A percentile compares a stretch with the other conserved stretches of the same genome.
phyloP scores from a whole-genome alignment of 495 filamentous ascomycete genomes.

The Penicillium canariense region DNA sequence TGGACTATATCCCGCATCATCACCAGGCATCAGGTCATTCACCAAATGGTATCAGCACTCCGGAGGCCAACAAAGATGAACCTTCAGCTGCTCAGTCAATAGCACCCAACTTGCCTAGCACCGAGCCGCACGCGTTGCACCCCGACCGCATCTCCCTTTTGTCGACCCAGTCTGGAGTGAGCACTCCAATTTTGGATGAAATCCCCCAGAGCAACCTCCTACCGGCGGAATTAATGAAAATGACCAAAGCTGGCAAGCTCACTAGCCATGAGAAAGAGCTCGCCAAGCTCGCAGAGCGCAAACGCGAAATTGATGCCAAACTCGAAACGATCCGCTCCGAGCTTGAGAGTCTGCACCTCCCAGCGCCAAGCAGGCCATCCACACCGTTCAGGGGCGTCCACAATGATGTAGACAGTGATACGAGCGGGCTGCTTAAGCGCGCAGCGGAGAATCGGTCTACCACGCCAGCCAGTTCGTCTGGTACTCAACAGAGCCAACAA shows the following conservation, averaged over 20 bases:
- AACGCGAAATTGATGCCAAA: slow-evolving; percentile 67
- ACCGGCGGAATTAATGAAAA: slow-evolving; percentile 26
- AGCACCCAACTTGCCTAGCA: background rate
- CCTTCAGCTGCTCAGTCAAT: background rate
- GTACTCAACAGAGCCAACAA: slow-evolving; percentile 55
- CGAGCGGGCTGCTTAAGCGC: slow-evolving; percentile 25
- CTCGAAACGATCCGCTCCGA: slow-evolving; percentile 49
- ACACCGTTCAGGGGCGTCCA: slow-evolving; percentile 18
- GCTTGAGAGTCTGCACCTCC: slow-evolving; percentile 39
- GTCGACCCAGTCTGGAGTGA: slow-evolving; percentile 20
- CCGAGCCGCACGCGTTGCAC: background rate
- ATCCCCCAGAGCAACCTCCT: slow-evolving; percentile 24
- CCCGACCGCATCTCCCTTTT: slow-evolving; percentile 19
- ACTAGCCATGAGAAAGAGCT: slow-evolving; percentile 69
- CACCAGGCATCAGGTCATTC: slow-evolving; percentile 15
- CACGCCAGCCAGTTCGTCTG: slow-evolving; percentile 57
- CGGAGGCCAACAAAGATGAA: slow-evolving; percentile 2
- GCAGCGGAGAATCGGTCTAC: slow-evolving; percentile 55
- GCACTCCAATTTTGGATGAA: slow-evolving; percentile 18
- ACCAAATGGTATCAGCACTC: slow-evolving; percentile 14
- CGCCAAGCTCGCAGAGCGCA: slow-evolving; percentile 67
- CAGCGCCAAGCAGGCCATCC: slow-evolving; percentile 17
- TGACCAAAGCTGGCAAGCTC: slow-evolving; percentile 35
- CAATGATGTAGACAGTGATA: slow-evolving; percentile 44
- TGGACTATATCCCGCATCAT: slow-evolving; percentile 46